Percentiles rank a stretch among this genome's conserved stretches.
Conservation (phyloP, 495 filamentous ascomycete species). For the Trichoderma parareesei region DNA sequence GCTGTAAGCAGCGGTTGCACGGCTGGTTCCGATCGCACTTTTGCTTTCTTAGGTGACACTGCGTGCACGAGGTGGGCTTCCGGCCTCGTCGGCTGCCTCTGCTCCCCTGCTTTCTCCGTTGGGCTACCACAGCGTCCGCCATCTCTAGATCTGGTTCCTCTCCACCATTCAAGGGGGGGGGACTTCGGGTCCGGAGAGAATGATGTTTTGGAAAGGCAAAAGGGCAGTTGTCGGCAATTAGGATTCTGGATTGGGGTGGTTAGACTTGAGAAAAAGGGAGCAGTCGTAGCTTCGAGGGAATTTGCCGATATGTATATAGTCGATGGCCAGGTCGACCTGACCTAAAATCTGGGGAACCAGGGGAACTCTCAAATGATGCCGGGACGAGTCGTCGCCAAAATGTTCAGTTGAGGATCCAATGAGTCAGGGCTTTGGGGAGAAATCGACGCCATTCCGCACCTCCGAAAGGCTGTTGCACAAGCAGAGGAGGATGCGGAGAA, state of each 20-base stretch:
- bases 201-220: neutral
- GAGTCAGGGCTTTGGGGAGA: neutral
- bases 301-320: conserved; percentile 3
- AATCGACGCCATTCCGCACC: neutral
- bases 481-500: neutral
- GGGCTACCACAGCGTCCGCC: conserved; percentile 2
- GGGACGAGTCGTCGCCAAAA: neutral
- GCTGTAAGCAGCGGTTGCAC: neutral
- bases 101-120: neutral
- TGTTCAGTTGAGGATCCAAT: neutral
- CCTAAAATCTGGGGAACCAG: neutral
- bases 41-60: neutral
- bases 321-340: neutral
- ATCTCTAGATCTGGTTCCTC: neutral
- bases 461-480: neutral
- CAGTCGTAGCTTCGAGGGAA: neutral
- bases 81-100: conserved; percentile 7
- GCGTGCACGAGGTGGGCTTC: conserved; percentile 2
- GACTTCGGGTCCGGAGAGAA: neutral
- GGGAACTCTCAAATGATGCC: neutral
- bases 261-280: neutral
- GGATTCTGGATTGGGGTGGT: neutral
- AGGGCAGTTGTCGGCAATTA: neutral
- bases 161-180: neutral
- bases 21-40: conserved; percentile 1